Base-by-base conservation (phyloP, 2,329 filamentous ascomycete genomes). In the Colletotrichum falcatum region DNA sequence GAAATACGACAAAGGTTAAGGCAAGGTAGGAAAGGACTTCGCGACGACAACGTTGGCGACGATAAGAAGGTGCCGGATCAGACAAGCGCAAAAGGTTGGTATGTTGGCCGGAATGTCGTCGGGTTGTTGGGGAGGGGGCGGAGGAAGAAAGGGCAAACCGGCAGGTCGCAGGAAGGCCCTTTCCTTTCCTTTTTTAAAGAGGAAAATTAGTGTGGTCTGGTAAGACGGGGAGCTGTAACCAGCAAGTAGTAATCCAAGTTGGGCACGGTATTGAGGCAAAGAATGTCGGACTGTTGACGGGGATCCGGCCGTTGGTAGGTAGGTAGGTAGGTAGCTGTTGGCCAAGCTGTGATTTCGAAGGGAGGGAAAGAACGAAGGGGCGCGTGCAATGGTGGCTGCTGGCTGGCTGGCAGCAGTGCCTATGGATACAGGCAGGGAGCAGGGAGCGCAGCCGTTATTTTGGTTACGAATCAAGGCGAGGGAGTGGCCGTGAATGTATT, bases 71-170 rank as follows among this genome's bases (percentile, higher is more conserved):
- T 58, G 42, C 49, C 33, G 37, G 28, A 12, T 51, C 33, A 39
- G 51, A 18, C 30, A 28, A 28, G 67, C 67, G 67, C 60, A 28
- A 48, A 61, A 61, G 44, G 59, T 48, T 42, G 64, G 33, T 67
- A 67, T 42, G 53, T 63, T 61, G 51, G 67, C n/a, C 48, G 58
- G 59, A 70, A 71, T 71, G 64, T 71, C 64, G 68, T 71, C 68
- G 61, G 53, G 54, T 59, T 54, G 56, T 70, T 67, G 28, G 58
- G 37, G 53, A 59, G 28, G 48, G 55, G 42, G 5, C 23, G 26
- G 49, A n/a, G 28, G 35, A 23, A 44, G 28, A 28, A 23, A 44
- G 33, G 42, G 39, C 33, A 18, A 23, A 44, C 26, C 63, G 68
- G 53, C 64, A 60, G 44, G 35, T 20, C 53, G 64, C 68, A 71